A percentile compares a stretch with the other conserved stretches of the same genome.
phyloP scores from a whole-genome alignment of 306 rosid genomes.

The Styphnolobium japonicum region DNA sequence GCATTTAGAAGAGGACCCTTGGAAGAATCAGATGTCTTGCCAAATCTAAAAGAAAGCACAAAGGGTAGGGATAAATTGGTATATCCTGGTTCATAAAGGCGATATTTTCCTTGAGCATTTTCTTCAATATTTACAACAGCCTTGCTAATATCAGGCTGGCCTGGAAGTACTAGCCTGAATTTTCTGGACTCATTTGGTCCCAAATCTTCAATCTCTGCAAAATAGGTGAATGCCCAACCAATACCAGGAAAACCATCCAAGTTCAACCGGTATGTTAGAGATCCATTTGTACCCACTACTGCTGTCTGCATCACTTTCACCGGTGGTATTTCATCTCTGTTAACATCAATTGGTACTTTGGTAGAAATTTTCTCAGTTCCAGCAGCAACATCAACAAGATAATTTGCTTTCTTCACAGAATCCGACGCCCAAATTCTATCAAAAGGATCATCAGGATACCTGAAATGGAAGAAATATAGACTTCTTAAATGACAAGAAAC shows the following conservation, averaged over 20 bases:
- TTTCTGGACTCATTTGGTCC: constrained; percentile 68
- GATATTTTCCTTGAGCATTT: constrained; percentile 86
- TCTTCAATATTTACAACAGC: constrained; percentile 85
- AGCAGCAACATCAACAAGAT: constrained; percentile 84
- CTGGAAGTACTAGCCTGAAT: constrained; percentile 85
- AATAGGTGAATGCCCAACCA: constrained; percentile 90
- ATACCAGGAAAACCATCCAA: constrained; percentile 87
- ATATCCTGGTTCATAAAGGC: constrained; percentile 91
- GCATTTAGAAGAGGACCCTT: constrained; percentile 90
- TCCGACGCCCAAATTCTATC: constrained; percentile 96
- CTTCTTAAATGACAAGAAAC: neutral
- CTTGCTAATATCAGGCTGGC: constrained; percentile 72
- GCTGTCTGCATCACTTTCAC: constrained; percentile 97
- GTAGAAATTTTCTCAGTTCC: constrained; percentile 89
- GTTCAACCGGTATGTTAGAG: constrained; percentile 83
- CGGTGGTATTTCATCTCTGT: constrained; percentile 72
- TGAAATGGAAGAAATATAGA: constrained; percentile 30
- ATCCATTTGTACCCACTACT: constrained; percentile 83
- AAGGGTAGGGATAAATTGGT: constrained; percentile 73
- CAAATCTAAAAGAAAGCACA: constrained; percentile 77
- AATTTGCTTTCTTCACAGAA: constrained; percentile 86
- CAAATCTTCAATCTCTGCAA: constrained; percentile 94
- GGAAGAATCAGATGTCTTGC: constrained; percentile 75
- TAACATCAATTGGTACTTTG: constrained; percentile 57
- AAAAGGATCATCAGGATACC: constrained; percentile 96